Base-by-base conservation (phyloP, 2,329 filamentous ascomycete species). In the Neonectria coccinea region DNA sequence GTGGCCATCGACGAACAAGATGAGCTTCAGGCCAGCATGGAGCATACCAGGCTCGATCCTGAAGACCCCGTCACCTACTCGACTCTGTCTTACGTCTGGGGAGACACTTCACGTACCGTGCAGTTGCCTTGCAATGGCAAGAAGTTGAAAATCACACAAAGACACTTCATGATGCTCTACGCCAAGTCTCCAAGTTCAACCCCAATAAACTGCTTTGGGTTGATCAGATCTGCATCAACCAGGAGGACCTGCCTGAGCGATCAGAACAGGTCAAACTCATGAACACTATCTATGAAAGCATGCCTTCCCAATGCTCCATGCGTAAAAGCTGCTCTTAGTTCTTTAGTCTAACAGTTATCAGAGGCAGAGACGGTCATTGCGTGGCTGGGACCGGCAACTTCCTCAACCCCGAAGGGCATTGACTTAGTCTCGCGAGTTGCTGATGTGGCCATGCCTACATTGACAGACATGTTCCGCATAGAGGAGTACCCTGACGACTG, bases 191-290 rank as follows among this genome's bases (percentile, higher is more conserved):
- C 42, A 65, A 62, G 22, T 63, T 62, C 10, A 65, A 54, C 8
- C 69, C 66, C 0, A 48, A 65, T 4, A 39, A 62, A 1, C n/a
- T 59, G 20, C 7, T 70, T 2, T 70, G 68, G 68, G 59, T 70
- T 10, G 69, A 70, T 14, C 68, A 70, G 25, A 66, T 70, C 22
- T 71, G 67, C 7, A 70, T 70, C 29, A 70, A 70, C 14, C 68
- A 70, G 14, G 42, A 47, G 0, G 55, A 70, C 9, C 7, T 65
- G 9, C 5, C 2, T 1, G 68, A 70, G 33, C 59, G 63, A 18
- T 62, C 68, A 0, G 63, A 60, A 3, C 68, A 70, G 20, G 68
- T 70, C 4, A 51, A 62, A 2, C 68, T 62, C 22, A 70, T 70
- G 69, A 65, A 69, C 14, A 7, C 58, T 0, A 70, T 70, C 3